Evolutionary conservation across 2,329 filamentous ascomycete genomes (phyloP).

Genomic region (Colletotrichum karsti): DNA sequence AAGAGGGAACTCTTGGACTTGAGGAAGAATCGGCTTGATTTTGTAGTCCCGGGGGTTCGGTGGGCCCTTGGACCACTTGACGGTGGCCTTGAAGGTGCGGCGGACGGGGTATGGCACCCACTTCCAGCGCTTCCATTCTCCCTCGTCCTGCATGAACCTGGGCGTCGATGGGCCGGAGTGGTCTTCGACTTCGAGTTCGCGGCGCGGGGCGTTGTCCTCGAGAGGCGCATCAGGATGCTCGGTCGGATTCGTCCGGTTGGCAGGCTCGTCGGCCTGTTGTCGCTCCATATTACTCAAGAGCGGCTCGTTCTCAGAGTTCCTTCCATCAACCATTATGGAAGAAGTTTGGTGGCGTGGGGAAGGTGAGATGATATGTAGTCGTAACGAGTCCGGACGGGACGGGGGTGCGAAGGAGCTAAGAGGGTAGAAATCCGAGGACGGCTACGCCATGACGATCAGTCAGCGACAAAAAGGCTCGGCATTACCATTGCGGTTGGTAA

Average conservation of each 20-base stretch:
- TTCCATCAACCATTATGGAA: conserved; percentile 39
- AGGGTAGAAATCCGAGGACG: conserved; percentile 19
- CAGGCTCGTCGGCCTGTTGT: conserved; percentile 36
- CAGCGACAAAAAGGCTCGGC: conserved; percentile 26
- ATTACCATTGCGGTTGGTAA: conserved; percentile 16
- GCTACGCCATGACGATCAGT: conserved; percentile 30
- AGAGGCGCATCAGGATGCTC: conserved; percentile 54
- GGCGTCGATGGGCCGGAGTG: conserved; percentile 58
- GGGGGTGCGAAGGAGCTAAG: conserved; percentile 22
- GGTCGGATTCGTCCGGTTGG: conserved; percentile 28
- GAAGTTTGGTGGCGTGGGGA: background rate
- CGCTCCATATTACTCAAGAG: conserved; percentile 47
- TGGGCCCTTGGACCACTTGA: conserved; percentile 65
- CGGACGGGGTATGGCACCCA: conserved; percentile 68
- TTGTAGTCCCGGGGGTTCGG: conserved; percentile 56
- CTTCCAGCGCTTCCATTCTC: conserved; percentile 57
- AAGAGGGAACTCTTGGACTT: conserved; percentile 73
- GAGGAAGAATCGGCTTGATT: conserved; percentile 70
- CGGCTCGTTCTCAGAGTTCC: conserved; percentile 46
- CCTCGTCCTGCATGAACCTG: conserved; percentile 67
- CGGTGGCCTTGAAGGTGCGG: conserved; percentile 49
- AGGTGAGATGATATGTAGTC: conserved; percentile 26
- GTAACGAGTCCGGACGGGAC: conserved; percentile 12
- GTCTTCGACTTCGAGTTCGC: conserved; percentile 56
- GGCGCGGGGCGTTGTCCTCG: conserved; percentile 39